Evolutionary conservation across 495 filamentous ascomycete genomes (phyloP), one percentile per base, ranked within the genome.

Genomic region (Penicillium verhagenii): DNA sequence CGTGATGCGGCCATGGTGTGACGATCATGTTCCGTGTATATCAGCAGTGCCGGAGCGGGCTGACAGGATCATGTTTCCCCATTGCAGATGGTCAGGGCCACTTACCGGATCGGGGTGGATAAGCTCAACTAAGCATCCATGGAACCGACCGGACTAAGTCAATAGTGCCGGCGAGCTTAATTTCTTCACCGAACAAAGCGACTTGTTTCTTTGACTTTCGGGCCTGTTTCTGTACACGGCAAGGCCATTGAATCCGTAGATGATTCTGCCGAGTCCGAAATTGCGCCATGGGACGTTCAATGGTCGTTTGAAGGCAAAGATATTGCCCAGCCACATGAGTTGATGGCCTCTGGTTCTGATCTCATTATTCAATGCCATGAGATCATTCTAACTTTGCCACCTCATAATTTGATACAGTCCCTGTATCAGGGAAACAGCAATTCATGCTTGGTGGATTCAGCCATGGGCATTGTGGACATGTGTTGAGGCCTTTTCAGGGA

Each of bases 21-120:
- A 53, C 49, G 61, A 65, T 65, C 61, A 52, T 59, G 48, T 53
- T 61, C 54, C 58, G 48, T 55, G 29, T 61, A 55, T 53, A 56
- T 52, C 40, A 20, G 6, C 23, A 35, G 31, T 56, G 55, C 46
- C 52, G 49, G 14, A 33, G 47, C 54, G 55, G 52, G 21, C 58
- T 62, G 55, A 56, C 49, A 35, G 48, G 53, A 56, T 61, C 55
- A 52, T 14, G 25, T 23, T 52, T 16, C 47, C 29, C 42, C 9
- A 21, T 31, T 4, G 33, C 16, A 26, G 49, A 56, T 37, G 24
- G 28, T 21, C 24, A 35, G 25, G 24, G 42, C 3, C 25, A 44
- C 40, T 28, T 56, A 40, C 53, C 44, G 13, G 24, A 54, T 49
- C 14, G 26, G 48, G 53, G 52, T 37, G 14, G 18, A 37, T 21